Evolutionary conservation across 495 filamentous ascomycete genomes (phyloP).

Genomic region (Penicillium roqueforti): DNA sequence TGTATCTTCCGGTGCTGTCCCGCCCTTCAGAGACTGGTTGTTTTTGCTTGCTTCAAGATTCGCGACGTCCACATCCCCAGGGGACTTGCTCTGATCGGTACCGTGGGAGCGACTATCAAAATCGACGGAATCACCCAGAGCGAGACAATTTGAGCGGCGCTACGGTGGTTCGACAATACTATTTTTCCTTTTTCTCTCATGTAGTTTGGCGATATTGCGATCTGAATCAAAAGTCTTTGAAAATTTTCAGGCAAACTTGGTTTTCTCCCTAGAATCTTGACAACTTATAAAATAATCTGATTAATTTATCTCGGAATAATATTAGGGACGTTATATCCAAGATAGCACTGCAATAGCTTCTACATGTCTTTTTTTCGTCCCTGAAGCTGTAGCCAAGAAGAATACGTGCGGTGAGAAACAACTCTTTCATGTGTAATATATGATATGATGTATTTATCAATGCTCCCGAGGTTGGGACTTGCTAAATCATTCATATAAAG

Average conservation of each 20-base stretch:
- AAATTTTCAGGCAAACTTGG: too few species aligned
- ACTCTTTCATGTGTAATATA: neutral
- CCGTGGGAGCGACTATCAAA: constrained; percentile 34
- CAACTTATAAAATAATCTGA: neutral
- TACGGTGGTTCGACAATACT: neutral
- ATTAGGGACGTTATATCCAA: neutral
- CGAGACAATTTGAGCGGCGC: constrained; percentile 11
- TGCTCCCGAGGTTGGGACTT: too few species aligned
- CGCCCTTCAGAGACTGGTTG: constrained; percentile 63
- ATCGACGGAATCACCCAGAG: constrained; percentile 43
- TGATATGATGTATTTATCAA: too few species aligned
- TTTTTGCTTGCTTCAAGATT: constrained; percentile 82
- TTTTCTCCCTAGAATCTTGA: neutral
- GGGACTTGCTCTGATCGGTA: constrained; percentile 72
- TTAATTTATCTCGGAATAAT: too few species aligned
- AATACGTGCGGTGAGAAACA: neutral
- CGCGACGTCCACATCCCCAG: constrained; percentile 62
- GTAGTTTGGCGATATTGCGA: neutral
- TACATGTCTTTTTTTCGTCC: neutral
- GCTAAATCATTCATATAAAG: neutral
- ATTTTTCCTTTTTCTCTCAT: neutral
- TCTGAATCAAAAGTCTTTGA: too few species aligned
- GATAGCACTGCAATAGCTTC: neutral
- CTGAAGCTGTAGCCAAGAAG: neutral
- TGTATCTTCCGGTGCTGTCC: constrained; percentile 74